Base-by-base conservation (phyloP, 306 rosid species). In the Inga oerstediana region DNA sequence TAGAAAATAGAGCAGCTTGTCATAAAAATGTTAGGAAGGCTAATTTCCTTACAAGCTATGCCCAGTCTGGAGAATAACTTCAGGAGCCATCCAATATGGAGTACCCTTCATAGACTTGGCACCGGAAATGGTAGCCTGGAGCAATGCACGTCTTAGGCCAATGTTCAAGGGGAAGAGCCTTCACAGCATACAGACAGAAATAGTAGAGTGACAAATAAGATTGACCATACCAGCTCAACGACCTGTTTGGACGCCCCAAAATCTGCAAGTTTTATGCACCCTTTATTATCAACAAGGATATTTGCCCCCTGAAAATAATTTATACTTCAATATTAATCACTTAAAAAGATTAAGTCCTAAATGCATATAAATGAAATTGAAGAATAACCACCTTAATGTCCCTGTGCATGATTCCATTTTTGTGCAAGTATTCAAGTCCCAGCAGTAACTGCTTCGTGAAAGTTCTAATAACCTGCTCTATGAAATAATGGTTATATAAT, bases 31-130 rank as follows among this genome's bases (percentile, higher is more conserved):
- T 79, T 24, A 82, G 82, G 84, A 82, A 56, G 81, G 72, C 65
- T 76, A 56, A 43, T 81, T 89, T 90, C 80, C 99, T 94, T 93
- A 97, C 99, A 92, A 97, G 88, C 91, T 97, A 88, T 97, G 99
- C 80, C 99, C 99, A 68, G 99, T 97, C 89, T 97, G 98, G 74
- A 89, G 94, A 93, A 97, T 92, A 81, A 97, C 99, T 92, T 97
- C 99, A 71, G 99, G 99, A 91, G 99, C 97, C 99, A 97, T 97
- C 99, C 99, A 97, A 80, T 97, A 94, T 75, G 99, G 99, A 79
- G 99, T 97, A 62, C 99, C 99, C 92, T 97, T 97, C 98, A 97
- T 97, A 80, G 99, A 97, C 92, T 97, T 97, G 70, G 99, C 98
- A 74, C 99, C 97, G 7, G 99, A 91, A 79, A 97, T 89, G 58